Evolutionary conservation across 192 early-diverging fungal species (phyloP).

Genomic region (Backusella psychrophila): DNA sequence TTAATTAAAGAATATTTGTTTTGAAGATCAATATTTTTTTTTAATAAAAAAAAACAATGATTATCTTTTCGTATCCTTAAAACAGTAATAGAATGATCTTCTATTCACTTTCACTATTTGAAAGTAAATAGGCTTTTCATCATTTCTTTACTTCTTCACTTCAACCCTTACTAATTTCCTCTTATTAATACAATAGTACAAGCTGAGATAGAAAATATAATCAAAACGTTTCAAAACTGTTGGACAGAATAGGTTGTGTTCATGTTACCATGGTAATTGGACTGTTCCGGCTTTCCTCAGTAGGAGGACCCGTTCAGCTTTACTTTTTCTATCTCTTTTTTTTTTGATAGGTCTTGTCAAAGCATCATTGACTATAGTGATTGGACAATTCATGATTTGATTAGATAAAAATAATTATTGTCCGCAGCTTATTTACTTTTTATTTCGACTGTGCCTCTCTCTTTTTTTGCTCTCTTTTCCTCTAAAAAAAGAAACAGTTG

Average conservation of each 20-base stretch:
- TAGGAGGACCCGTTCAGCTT: neutral
- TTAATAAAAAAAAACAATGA: neutral
- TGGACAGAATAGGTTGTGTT: neutral
- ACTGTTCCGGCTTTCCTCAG: neutral
- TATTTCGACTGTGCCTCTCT: neutral
- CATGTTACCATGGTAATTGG: neutral
- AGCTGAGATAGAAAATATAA: neutral
- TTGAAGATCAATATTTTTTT: neutral
- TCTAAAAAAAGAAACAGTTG: neutral
- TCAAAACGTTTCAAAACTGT: neutral
- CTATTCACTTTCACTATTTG: neutral
- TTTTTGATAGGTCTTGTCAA: constrained; percentile 5
- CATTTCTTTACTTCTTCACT: neutral
- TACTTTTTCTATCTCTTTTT: neutral
- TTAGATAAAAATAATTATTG: neutral
- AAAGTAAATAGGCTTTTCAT: neutral
- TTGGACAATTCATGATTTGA: neutral
- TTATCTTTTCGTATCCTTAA: neutral
- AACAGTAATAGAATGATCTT: neutral
- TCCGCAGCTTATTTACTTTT: neutral
- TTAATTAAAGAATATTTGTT: neutral
- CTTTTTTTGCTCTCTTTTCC: neutral
- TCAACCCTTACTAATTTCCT: neutral
- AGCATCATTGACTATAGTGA: neutral
- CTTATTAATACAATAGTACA: neutral